phyloP scores from a whole-genome alignment of 73 alveolate species.

The Stentor roeselii region DNA sequence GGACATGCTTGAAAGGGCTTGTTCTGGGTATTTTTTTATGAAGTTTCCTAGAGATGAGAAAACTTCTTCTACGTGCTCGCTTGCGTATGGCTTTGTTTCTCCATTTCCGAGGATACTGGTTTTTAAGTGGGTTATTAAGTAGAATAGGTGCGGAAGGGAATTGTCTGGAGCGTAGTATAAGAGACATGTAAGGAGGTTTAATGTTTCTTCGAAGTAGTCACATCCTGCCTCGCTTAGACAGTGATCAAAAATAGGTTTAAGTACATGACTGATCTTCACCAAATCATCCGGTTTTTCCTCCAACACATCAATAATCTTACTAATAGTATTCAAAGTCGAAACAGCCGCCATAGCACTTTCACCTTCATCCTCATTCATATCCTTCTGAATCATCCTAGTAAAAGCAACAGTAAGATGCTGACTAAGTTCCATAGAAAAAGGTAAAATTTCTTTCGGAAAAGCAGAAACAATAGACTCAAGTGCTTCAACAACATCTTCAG shows the following conservation, averaged over 20 bases:
- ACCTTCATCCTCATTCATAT: constrained; percentile 61
- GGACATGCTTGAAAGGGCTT: neutral
- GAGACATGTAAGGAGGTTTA: constrained; percentile 52
- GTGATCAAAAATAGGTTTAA: constrained; percentile 43
- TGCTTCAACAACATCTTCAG: constrained; percentile 69
- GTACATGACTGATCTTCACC: constrained; percentile 30
- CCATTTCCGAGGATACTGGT: constrained; percentile 20
- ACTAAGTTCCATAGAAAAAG: constrained; percentile 55
- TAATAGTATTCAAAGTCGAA: constrained; percentile 36
- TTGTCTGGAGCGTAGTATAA: constrained; percentile 47
- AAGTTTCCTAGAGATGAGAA: constrained; percentile 17
- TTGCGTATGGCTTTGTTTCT: constrained; percentile 24
- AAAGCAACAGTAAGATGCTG: constrained; percentile 39
- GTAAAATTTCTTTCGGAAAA: constrained; percentile 51
- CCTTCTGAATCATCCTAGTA: constrained; percentile 32
- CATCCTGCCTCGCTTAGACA: constrained; percentile 22
- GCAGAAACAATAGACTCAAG: constrained; percentile 53
- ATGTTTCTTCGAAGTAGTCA: constrained; percentile 60
- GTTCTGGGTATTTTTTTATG: constrained; percentile 9
- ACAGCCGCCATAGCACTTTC: constrained; percentile 65
- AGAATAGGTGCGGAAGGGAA: constrained; percentile 34
- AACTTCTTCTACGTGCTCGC: constrained; percentile 4
- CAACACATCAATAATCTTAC: constrained; percentile 44
- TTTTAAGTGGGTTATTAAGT: constrained; percentile 22
- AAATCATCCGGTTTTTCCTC: constrained; percentile 43